A percentile compares a stretch with the other conserved stretches of the same genome.
Conservation (phyloP, 768 basidiomycete species). For the Suillus variegatus region DNA sequence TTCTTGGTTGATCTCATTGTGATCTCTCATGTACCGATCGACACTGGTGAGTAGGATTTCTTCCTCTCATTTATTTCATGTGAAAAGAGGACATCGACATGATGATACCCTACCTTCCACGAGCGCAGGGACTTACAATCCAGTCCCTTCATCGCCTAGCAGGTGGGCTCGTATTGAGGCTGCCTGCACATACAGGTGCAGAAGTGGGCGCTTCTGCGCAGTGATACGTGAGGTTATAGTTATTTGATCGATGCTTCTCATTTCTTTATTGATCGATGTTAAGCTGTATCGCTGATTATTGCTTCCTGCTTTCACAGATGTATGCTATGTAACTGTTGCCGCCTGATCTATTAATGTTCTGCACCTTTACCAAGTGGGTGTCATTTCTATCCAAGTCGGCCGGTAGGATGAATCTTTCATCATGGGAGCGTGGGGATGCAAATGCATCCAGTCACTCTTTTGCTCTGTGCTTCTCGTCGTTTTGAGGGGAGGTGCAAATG, state of each 20-base stretch:
- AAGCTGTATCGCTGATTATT: not conserved
- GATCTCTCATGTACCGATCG: not conserved
- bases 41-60: slow-evolving; percentile 13
- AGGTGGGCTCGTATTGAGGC: slow-evolving; percentile 34
- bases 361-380: slow-evolving; percentile 7
- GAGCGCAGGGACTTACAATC: slow-evolving; percentile 34
- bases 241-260: slow-evolving; percentile 28
- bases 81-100: slow-evolving; percentile 11
- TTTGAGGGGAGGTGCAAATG: slow-evolving; percentile 29
- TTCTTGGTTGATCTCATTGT: not conserved
- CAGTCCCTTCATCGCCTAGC: slow-evolving; percentile 38
- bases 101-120: slow-evolving; percentile 33
- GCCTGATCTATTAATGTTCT: not conserved
- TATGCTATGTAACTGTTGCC: not conserved
- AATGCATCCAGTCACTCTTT: slow-evolving; percentile 25
- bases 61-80: not conserved
- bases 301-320: slow-evolving; percentile 13
- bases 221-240: slow-evolving; percentile 38
- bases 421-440: slow-evolving; percentile 25
- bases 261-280: not conserved
- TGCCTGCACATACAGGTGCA: slow-evolving; percentile 36
- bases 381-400: slow-evolving; percentile 6
- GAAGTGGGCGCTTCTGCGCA: slow-evolving; percentile 36
- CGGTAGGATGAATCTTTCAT: slow-evolving; percentile 30
- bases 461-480: slow-evolving; percentile 24